Evolutionary conservation across 768 basidiomycete species (phyloP).

Genomic region (Russula lepida): DNA sequence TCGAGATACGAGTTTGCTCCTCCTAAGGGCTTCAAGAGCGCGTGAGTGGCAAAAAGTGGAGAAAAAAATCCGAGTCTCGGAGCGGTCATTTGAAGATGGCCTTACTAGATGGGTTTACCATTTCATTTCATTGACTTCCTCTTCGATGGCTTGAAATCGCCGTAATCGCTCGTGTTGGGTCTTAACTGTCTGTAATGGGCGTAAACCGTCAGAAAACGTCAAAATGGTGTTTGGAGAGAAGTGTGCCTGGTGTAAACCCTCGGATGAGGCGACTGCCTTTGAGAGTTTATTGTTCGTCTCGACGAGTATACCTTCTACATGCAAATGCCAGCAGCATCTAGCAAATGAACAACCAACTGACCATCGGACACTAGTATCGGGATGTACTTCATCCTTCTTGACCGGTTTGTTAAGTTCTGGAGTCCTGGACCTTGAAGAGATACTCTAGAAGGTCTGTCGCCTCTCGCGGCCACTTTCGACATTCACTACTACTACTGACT

Average conservation of each 20-base stretch:
- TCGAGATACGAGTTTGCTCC: not conserved
- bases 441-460: conserved; percentile 38
- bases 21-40: not conserved
- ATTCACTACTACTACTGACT: too few species aligned
- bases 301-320: conserved; percentile 22
- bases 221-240: not conserved
- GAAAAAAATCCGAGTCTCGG: not conserved
- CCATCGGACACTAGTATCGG: conserved; percentile 19
- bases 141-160: conserved; percentile 29
- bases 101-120: too few species aligned
- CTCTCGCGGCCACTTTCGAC: conserved; percentile 53
- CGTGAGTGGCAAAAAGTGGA: conserved; percentile 1
- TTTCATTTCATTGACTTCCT: conserved; percentile 13
- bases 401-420: conserved; percentile 23
- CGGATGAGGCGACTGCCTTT: conserved; percentile 35
- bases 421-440: conserved; percentile 31
- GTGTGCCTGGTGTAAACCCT: conserved; percentile 47
- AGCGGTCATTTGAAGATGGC: not conserved
- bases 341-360: conserved; percentile 11
- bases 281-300: conserved; percentile 25
- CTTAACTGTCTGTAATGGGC: conserved; percentile 34
- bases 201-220: not conserved
- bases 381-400: conserved; percentile 18
- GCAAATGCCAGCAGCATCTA: not conserved
- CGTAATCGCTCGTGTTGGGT: conserved; percentile 45